These are phyloP conservation scores for Pigoraptor vietnamica DNA, from an alignment of 78 protist genomes.

Conservation along the genomic window DNA sequence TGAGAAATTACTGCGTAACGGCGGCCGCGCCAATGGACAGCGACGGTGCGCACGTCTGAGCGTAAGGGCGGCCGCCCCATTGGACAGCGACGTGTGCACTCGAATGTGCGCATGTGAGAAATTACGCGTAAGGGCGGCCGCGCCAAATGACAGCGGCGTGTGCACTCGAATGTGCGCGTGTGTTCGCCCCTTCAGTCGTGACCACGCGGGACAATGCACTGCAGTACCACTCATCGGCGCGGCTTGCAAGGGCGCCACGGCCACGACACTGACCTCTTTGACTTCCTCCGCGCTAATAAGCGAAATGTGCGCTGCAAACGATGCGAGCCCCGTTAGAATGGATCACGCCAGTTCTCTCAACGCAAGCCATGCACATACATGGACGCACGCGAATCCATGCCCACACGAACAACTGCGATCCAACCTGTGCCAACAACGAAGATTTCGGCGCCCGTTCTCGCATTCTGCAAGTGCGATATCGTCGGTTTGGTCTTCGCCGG, in stretches of 20 bases:
- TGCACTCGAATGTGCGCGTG: not conserved
- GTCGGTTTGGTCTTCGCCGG: not conserved
- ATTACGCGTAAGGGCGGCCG: too few relatives aligned
- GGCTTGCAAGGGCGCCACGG: not conserved
- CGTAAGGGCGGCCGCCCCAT: not conserved
- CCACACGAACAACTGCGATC: not conserved
- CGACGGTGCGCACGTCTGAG: too few relatives aligned
- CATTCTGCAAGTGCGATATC: not conserved
- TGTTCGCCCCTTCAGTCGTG: too few relatives aligned
- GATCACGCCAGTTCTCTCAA: too few relatives aligned
- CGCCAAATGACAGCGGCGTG: not conserved
- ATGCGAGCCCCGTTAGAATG: too few relatives aligned
- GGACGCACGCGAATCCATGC: not conserved
- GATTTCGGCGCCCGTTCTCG: not conserved
- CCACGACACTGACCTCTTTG: not conserved
- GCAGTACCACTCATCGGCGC: not conserved
- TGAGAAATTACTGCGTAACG: too few relatives aligned
- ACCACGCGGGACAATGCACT: not conserved
- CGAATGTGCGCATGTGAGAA: not conserved
- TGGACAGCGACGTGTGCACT: not conserved
- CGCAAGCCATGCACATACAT: not conserved
- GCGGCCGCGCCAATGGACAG: too few relatives aligned
- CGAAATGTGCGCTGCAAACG: not conserved
- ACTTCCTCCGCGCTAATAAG: not conserved
- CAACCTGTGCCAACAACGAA: not conserved